Percentiles rank a stretch among this genome's conserved stretches.
These are phyloP conservation scores for Globisporangium takayamanum DNA, from an alignment of 352 stramenopile genomes.

Conservation along the genomic window DNA sequence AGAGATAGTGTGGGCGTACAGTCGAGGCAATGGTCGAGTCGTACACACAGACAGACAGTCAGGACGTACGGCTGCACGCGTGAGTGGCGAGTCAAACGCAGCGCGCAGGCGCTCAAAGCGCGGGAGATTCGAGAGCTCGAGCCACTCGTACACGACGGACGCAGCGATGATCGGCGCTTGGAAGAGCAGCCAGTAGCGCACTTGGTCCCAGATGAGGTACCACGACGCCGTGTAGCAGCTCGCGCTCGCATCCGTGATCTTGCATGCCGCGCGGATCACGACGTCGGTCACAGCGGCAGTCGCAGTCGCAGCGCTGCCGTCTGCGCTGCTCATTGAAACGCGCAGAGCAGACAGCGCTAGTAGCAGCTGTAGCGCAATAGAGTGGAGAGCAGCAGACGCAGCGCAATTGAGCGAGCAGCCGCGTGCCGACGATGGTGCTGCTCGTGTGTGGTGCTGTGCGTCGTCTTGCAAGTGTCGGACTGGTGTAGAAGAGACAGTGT, in stretches of 20 bases:
- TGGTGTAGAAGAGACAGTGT: too few species aligned
- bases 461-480: too few species aligned
- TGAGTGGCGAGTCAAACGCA: constrained; percentile 63
- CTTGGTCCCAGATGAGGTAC: constrained; percentile 75
- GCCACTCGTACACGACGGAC: constrained; percentile 78
- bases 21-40: not conserved
- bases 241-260: constrained; percentile 42
- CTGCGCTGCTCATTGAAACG: not conserved
- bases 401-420: too few species aligned
- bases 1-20: not conserved
- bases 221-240: constrained; percentile 78
- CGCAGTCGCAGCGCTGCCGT: not conserved
- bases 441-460: too few species aligned
- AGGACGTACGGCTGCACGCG: constrained; percentile 47
- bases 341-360: not conserved
- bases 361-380: too few species aligned
- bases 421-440: too few species aligned
- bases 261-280: constrained; percentile 28
- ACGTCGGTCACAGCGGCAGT: not conserved
- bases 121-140: constrained; percentile 55
- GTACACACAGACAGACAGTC: not conserved
- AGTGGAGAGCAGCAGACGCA: too few species aligned
- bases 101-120: constrained; percentile 63
- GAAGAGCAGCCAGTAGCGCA: constrained; percentile 74
- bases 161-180: constrained; percentile 61